Evolutionary conservation across 805 yeast genomes (phyloP), one percentile per base, ranked within the genome.

Genomic region (Metschnikowia matae): DNA sequence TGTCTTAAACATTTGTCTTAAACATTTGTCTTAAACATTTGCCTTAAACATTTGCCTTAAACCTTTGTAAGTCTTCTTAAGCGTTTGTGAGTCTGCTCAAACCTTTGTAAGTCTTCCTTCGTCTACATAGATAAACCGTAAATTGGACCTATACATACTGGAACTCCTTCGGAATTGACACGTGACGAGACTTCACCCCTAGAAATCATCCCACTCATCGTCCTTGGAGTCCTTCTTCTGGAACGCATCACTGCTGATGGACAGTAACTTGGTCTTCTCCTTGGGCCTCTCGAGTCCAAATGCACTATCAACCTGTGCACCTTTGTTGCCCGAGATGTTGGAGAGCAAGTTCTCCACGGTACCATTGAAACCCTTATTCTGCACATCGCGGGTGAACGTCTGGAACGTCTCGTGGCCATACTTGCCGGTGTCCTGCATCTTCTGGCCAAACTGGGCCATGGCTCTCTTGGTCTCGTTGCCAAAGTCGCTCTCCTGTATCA

Each of bases 371-470:
- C 77, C 74, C 49, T 62, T 74, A 54, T 57, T 68, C 65, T 68
- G 70, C 29, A 70, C 57, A 64, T 76, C 70, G 35, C 63, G 54
- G 38, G 89, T 83, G 62, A 83, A 82, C 15, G 74, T 72, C 54
- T 75, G 77, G 60, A 81, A 77, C n/a, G 85, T 83, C 55, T 84
- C 85, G 48, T 82, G 83, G 26, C 96, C 88, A 57, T 81, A 82
- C 53, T 75, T 79, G 33, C 95, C 87, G 0, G 97, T 89, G 58
- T 90, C 95, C 65, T 87, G 96, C 72, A 92, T 87, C 63, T 84
- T 89, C 64, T 88, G 96, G 44, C 97, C 97, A 71, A 92, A 94
- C 73, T 94, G 97, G 52, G 89, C 85, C 80, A 96, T 88, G n/a
- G 98, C 98, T 58, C 89, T 81, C 55, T 80, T 83, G 4, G 98